phyloP scores from a whole-genome alignment of 306 rosid genomes.

The Rosa rugosa region DNA sequence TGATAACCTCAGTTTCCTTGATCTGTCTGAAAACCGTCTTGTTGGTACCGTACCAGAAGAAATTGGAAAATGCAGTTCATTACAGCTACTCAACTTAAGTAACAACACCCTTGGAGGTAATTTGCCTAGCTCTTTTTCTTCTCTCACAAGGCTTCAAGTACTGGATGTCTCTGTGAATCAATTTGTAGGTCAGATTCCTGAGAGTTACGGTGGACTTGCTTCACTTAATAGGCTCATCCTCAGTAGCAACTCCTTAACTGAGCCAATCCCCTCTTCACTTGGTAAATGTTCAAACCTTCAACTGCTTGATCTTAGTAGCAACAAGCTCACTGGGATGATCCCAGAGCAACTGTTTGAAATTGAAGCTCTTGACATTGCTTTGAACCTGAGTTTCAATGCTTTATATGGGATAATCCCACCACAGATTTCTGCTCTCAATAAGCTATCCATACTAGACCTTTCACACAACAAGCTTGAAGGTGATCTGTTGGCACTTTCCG shows the following conservation, averaged over 20 bases:
- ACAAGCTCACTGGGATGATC: slow-evolving; percentile 61
- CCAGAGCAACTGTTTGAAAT: slow-evolving; percentile 61
- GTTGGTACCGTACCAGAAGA: slow-evolving; percentile 60
- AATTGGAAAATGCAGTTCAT: slow-evolving; percentile 60
- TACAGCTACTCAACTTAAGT: slow-evolving; percentile 84
- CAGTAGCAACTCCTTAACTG: slow-evolving; percentile 54
- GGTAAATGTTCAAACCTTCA: slow-evolving; percentile 69
- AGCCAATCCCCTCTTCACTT: slow-evolving; percentile 62
- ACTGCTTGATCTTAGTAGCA: slow-evolving; percentile 71
- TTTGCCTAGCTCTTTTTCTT: slow-evolving; percentile 57
- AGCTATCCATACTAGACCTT: slow-evolving; percentile 71
- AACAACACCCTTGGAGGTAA: slow-evolving; percentile 69
- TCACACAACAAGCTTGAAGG: slow-evolving; percentile 77
- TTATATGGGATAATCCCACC: slow-evolving; percentile 63
- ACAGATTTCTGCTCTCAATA: slow-evolving; percentile 60
- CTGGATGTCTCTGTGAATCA: slow-evolving; percentile 68
- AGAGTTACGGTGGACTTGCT: slow-evolving; percentile 53
- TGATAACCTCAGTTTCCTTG: slow-evolving; percentile 61
- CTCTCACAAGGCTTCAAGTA: slow-evolving; percentile 63
- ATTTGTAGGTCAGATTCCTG: slow-evolving; percentile 55
- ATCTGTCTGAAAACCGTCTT: slow-evolving; percentile 68
- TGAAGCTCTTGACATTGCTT: slow-evolving; percentile 72
- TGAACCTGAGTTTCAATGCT: slow-evolving; percentile 69
- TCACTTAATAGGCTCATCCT: slow-evolving; percentile 65
- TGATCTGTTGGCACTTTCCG: slow-evolving; percentile 54